phyloP scores from a whole-genome alignment of 73 alveolate species.

The Paramecium biaurelia region DNA sequence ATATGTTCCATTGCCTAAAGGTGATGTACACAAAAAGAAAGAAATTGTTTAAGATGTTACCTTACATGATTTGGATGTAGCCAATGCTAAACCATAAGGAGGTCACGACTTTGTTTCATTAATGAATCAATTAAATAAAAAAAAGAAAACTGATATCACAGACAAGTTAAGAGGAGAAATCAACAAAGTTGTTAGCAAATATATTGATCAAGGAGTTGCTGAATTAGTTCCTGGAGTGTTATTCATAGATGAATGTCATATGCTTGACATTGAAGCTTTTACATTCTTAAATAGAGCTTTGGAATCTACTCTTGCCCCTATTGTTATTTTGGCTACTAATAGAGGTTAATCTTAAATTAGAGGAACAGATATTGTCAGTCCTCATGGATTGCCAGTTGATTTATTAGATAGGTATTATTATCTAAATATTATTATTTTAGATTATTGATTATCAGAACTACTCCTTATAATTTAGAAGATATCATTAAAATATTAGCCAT shows the following conservation, averaged over 20 bases:
- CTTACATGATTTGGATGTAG: constrained; percentile 99
- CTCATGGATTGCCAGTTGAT: constrained; percentile 99
- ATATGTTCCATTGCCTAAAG: constrained; percentile 99
- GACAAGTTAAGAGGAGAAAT: constrained; percentile 98
- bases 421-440: constrained; percentile 8
- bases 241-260: constrained; percentile 99
- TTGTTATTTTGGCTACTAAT: constrained; percentile 98
- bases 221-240: constrained; percentile 99
- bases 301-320: constrained; percentile 98
- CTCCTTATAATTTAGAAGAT: constrained; percentile 90
- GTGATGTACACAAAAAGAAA: constrained; percentile 99
- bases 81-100: constrained; percentile 99
- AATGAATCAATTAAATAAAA: constrained; percentile 98
- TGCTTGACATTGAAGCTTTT: constrained; percentile 99
- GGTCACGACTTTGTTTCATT: constrained; percentile 98
- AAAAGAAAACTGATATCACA: constrained; percentile 99
- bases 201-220: constrained; percentile 99
- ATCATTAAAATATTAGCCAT: constrained; percentile 94
- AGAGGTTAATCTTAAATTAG: constrained; percentile 97
- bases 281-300: constrained; percentile 97
- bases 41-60: constrained; percentile 99
- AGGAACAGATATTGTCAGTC: constrained; percentile 98
- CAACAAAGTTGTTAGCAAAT: constrained; percentile 98
- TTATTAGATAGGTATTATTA: constrained; percentile 85
- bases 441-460: constrained; percentile 95